Base-by-base conservation (phyloP, 805 yeast genomes). In the Saturnispora hagleri region DNA sequence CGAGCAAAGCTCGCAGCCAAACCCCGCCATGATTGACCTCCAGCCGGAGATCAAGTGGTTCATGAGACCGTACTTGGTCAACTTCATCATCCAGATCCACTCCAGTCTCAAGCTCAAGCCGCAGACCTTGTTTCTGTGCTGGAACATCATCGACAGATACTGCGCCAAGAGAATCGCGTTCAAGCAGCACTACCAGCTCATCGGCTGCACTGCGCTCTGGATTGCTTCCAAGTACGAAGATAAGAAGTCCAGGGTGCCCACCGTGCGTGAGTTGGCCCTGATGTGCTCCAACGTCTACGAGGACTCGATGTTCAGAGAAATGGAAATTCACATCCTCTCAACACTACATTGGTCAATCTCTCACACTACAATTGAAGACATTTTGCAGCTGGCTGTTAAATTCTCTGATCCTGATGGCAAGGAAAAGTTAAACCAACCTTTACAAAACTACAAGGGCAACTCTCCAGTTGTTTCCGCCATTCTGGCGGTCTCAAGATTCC, bases 131-230 rank as follows among this genome's bases (percentile, higher is more conserved):
- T 87, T 62, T 73, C 81, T 73, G 71, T 80, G 79, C 72, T 81
- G 63, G 81, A 82, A 84, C 59, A 74, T 90, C 50, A 86, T 91
- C 55, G 99, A 91, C 66, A 79, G 97, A 55, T 91, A 91, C 70
- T 86, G 96, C 64, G 85, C 96, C 50, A 85, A 83, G 60, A 75
- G 98, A 59, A 81, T 89, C 7, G 93, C 90, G 0, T 76, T 86
- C 56, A 79, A 83, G 58, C 90, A 86, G 53, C 98, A 90, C 68
- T 82, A 88, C 55, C 97, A 90, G 67, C 74, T 91, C 50, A 91
- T 91, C 10, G 89, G 95, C 33, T 86, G 95, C 55, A 88, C 96
- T 4, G 88, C 96, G 55, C 71, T 91, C 35, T 91, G 98, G 97
- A 77, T 91, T 33, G 88, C 96, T 2, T 83, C 96, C 26, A 91